Percentiles rank a stretch among this genome's conserved stretches.
Conservation (phyloP, 148 eudicot genomes). For the Chenopodium suecicum region DNA sequence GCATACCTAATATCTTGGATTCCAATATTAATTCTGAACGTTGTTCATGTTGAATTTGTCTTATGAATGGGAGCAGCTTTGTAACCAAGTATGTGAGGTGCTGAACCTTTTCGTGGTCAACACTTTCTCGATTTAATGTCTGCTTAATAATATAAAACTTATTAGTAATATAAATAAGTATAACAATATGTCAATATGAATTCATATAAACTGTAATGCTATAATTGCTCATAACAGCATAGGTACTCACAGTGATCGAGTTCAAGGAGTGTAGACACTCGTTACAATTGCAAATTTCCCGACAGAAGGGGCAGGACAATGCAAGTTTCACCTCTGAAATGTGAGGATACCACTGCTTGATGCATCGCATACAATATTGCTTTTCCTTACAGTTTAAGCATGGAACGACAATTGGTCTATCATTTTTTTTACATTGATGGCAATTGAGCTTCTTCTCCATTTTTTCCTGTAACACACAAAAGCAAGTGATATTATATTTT, state of each 20-base stretch:
- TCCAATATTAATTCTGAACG: conserved; percentile 51
- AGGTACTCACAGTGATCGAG: conserved; percentile 45
- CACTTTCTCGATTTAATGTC: conserved; percentile 53
- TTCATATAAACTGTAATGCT: background rate
- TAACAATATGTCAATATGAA: background rate
- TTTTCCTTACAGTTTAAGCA: conserved; percentile 56
- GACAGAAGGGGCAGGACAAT: conserved; percentile 72
- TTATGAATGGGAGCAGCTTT: conserved; percentile 55
- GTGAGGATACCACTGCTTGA: conserved; percentile 70
- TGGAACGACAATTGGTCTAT: conserved; percentile 57
- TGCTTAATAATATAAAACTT: conserved; percentile 12
- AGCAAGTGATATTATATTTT: no score
- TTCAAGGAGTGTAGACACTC: conserved; percentile 60
- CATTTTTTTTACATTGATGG: conserved; percentile 66
- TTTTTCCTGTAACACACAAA: conserved; percentile 32
- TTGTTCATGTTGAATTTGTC: conserved; percentile 57
- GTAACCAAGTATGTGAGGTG: conserved; percentile 56
- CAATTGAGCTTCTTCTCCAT: conserved; percentile 35
- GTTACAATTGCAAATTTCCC: conserved; percentile 71
- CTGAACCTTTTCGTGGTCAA: conserved; percentile 43
- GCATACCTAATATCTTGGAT: conserved; percentile 51
- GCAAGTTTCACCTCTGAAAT: conserved; percentile 55
- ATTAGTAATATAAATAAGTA: background rate
- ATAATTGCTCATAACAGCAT: background rate
- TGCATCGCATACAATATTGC: conserved; percentile 61